Conservation (phyloP, 75 land plant genomes). For the Selaginella moellendorffii region DNA sequence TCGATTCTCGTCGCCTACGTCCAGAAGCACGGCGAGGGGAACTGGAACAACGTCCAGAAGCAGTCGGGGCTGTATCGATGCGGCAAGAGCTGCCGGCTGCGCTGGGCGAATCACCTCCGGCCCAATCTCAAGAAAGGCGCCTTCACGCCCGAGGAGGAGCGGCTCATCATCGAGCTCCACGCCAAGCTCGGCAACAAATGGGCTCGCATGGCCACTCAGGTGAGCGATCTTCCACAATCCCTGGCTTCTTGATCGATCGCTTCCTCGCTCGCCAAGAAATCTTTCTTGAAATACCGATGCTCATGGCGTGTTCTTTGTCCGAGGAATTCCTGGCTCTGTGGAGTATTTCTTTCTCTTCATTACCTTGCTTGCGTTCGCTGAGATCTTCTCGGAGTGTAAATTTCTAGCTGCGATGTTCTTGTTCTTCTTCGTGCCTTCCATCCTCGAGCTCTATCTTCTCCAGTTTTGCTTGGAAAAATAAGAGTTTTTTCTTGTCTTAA, state of each 20-base stretch:
- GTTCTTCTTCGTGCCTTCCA: too few relatives aligned
- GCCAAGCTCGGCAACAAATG: conserved; percentile 71
- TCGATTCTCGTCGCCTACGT: conserved; percentile 70
- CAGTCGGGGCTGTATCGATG: conserved; percentile 60
- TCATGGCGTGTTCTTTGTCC: not conserved
- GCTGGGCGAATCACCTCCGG: conserved; percentile 76
- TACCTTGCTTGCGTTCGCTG: conserved; percentile 1
- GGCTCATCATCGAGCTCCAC: conserved; percentile 61
- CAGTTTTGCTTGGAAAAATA: too few relatives aligned
- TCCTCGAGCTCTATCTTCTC: too few relatives aligned
- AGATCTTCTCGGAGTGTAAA: not conserved
- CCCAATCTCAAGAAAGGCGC: conserved; percentile 61
- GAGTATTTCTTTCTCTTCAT: not conserved
- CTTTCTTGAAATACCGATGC: not conserved
- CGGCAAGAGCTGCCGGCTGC: conserved; percentile 71
- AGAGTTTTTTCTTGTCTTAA: too few relatives aligned
- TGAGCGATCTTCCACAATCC: conserved; percentile 7
- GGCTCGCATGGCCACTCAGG: conserved; percentile 73
- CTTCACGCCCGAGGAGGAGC: conserved; percentile 60
- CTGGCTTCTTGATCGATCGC: not conserved
- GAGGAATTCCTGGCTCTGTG: not conserved
- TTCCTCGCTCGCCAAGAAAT: not conserved
- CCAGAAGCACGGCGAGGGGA: conserved; percentile 75
- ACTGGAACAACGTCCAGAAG: conserved; percentile 84
- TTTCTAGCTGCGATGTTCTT: not conserved